Percentiles rank a stretch among this genome's conserved stretches.
Conservation (phyloP, 1,139 yeast genomes). For the Pneumocystis canis region DNA sequence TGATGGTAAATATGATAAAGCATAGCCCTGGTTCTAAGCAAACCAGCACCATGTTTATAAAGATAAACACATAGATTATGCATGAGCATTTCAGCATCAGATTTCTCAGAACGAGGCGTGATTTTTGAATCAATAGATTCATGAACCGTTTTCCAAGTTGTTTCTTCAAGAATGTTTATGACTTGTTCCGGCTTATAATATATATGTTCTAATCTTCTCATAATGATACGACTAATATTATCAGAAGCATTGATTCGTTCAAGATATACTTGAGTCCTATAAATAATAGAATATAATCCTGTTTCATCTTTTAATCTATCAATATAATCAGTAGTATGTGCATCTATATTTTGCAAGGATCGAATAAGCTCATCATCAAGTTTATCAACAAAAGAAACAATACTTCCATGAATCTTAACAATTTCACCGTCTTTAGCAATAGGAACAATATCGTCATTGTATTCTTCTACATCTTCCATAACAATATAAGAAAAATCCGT, state of each 20-base stretch:
- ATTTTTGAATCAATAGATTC: conserved; percentile 22
- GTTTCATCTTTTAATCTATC: conserved; percentile 83
- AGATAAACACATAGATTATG: conserved; percentile 52
- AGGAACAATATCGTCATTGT: conserved; percentile 34
- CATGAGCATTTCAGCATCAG: conserved; percentile 42
- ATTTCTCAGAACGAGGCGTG: conserved; percentile 25
- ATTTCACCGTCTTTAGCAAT: conserved; percentile 62
- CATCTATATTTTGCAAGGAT: conserved; percentile 78
- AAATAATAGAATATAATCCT: conserved; percentile 54
- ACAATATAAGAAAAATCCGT: conserved; percentile 50
- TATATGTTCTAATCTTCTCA: conserved; percentile 80
- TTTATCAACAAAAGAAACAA: conserved; percentile 78
- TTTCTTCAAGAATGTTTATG: conserved; percentile 50
- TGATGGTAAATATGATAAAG: conserved; percentile 77
- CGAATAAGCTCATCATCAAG: conserved; percentile 87
- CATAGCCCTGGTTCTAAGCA: conserved; percentile 70
- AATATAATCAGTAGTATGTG: conserved; percentile 87
- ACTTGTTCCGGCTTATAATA: conserved; percentile 82
- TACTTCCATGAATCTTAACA: conserved; percentile 58
- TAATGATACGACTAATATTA: conserved; percentile 48
- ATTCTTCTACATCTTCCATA: conserved; percentile 73
- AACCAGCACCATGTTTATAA: conserved; percentile 48
- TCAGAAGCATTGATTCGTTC: conserved; percentile 35
- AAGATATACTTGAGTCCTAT: conserved; percentile 74
- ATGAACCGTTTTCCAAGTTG: conserved; percentile 49